A percentile compares a stretch with the other conserved stretches of the same genome.
Conservation (phyloP, 1,139 yeast species). For the Debaryomycetaceae sp. region DNA sequence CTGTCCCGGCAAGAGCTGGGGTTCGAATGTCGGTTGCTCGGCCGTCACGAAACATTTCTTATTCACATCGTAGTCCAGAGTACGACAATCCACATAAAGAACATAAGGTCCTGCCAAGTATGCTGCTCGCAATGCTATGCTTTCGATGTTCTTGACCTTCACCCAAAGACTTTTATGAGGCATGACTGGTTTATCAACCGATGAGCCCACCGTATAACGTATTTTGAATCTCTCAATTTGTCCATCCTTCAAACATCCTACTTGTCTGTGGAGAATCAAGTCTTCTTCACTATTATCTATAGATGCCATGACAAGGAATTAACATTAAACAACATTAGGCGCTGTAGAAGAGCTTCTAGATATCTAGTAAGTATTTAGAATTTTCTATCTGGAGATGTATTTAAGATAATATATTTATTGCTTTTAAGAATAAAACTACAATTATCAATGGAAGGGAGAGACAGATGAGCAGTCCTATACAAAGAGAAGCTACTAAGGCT, state of each 20-base stretch:
- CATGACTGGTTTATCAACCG: conserved; percentile 14
- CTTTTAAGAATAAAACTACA: not conserved
- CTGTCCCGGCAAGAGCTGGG: conserved; percentile 64
- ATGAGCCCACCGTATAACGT: conserved; percentile 26
- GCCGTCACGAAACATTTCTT: conserved; percentile 57
- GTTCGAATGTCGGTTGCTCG: conserved; percentile 66
- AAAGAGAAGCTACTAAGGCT: not conserved
- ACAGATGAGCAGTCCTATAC: not conserved
- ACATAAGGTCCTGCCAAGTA: conserved; percentile 87
- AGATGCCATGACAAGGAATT: not conserved
- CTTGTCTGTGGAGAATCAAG: conserved; percentile 30
- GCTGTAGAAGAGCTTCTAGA: not conserved
- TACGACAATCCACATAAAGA: conserved; percentile 78
- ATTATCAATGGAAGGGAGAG: not conserved
- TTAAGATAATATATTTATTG: not conserved
- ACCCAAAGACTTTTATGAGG: conserved; percentile 43
- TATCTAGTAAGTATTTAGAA: not conserved
- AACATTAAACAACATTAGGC: not conserved
- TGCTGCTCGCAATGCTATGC: conserved; percentile 78
- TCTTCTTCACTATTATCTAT: conserved; percentile 10
- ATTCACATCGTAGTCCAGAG: conserved; percentile 59
- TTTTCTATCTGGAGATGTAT: not conserved
- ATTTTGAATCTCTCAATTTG: conserved; percentile 36
- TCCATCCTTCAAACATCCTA: conserved; percentile 34
- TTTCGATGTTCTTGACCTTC: conserved; percentile 70